A percentile compares a stretch with the other conserved stretches of the same genome.
Evolutionary conservation across 108 stramenopile species (phyloP).

Genomic region (Pseudonitzschia multiseries): DNA sequence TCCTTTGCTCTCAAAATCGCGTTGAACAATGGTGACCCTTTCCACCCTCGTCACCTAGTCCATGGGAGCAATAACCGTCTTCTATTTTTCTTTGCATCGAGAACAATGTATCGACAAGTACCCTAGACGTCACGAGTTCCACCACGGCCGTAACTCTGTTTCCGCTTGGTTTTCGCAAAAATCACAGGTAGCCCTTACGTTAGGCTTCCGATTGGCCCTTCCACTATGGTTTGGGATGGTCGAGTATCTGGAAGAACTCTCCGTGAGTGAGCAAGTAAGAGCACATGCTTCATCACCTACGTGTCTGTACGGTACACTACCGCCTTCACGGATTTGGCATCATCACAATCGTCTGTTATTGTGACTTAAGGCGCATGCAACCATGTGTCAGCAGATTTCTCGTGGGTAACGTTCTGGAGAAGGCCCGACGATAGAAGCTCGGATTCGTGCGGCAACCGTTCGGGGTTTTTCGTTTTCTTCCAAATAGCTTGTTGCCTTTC

Average conservation of each 20-base stretch:
- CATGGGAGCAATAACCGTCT: too few relatives aligned
- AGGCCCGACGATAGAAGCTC: too few relatives aligned
- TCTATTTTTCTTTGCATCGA: too few relatives aligned
- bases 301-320: background rate
- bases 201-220: background rate
- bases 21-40: too few relatives aligned
- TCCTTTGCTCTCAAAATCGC: too few relatives aligned
- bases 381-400: background rate
- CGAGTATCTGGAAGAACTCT: background rate
- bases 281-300: background rate
- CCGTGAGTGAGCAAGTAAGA: background rate
- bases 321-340: background rate
- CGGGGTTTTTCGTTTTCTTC: too few relatives aligned
- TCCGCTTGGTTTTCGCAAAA: too few relatives aligned
- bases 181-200: background rate
- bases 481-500: too few relatives aligned
- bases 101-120: background rate
- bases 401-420: background rate
- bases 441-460: too few relatives aligned
- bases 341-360: background rate
- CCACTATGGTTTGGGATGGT: background rate
- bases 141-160: background rate
- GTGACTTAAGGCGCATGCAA: background rate
- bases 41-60: too few relatives aligned
- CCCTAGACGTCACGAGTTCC: background rate